Base-by-base conservation (phyloP, 768 basidiomycete species). In the Kwoniella botswanensis region DNA sequence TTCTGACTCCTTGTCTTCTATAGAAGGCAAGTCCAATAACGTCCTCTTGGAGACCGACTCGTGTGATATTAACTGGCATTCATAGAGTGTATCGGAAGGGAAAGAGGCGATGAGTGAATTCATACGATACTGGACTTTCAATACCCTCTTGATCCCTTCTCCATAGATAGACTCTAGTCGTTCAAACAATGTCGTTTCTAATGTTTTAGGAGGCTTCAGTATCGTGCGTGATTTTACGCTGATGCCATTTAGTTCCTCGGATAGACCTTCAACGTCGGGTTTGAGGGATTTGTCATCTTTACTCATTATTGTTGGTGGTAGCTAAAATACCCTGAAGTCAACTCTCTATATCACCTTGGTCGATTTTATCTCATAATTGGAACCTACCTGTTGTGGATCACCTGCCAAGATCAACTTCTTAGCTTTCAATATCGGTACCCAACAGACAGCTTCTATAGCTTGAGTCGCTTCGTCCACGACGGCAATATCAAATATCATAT, bases 381-480 rank as follows among this genome's bases (percentile, higher is more conserved):
- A 11, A 59, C 75, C 46, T 54, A 80, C 81, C 61, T 83, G 96
- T 87, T 93, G 91, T 1, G 94, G 95, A 83, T 98, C 96, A 0
- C 96, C 96, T 1, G 95, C 95, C 26, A 97, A 86, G 15, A 94
- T 91, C 60, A 94, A 85, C 82, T 94, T 96, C 85, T 90, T 91
- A 1, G 90, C 92, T 82, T 95, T 96, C 83, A 95, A 89, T 66
- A 98, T 91, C 0, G 97, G 95, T 42, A 98, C 88, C 94, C 96
- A 98, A 84, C 94, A 98, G 4, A 94, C 94, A 24, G 94, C 93
- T 85, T 99, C 96, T 15, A 97, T 79, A 3, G 95, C 96, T 82
- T 98, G 97, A 0, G 97, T 98, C 0, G 97, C 97, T 84, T 99
- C 97, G 75, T 99, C 97, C 65, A 99, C 95, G 57, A 99, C 91